A percentile compares a stretch with the other conserved stretches of the same genome.
Evolutionary conservation across 176 grass and related monocot genomes (phyloP).

Genomic region (Aegilops longissima): DNA sequence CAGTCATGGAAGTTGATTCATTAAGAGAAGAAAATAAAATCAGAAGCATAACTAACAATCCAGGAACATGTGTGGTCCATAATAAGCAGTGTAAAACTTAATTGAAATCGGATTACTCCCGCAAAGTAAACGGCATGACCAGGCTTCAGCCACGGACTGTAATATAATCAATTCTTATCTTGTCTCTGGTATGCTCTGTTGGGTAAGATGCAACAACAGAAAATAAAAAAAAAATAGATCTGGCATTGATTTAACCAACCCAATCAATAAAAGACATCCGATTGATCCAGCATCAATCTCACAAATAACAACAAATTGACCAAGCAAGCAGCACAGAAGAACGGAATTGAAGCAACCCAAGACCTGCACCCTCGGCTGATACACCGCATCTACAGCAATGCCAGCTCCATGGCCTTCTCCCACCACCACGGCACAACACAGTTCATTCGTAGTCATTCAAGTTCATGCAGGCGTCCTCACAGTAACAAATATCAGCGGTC

Average conservation of each 20-base stretch:
- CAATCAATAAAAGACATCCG: not conserved
- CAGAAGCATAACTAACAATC: not conserved
- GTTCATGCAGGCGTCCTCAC: not conserved
- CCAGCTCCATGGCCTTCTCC: not conserved
- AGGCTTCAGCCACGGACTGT: not conserved
- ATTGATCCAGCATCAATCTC: not conserved
- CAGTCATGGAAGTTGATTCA: not conserved
- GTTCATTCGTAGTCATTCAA: not conserved
- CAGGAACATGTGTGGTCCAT: not conserved
- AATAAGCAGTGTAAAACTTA: not conserved
- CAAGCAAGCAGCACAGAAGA: not conserved
- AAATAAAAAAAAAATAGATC: not conserved
- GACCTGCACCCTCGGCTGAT: not conserved
- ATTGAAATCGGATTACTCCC: not conserved
- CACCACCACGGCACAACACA: not conserved
- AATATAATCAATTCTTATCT: not conserved
- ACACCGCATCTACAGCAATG: not conserved
- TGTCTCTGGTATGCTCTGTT: not conserved
- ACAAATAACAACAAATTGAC: not conserved
- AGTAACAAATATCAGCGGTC: not conserved
- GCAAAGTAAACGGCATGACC: not conserved
- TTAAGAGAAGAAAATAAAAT: not conserved
- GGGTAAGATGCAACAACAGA: not conserved
- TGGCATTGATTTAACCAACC: not conserved
- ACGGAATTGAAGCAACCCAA: not conserved